Percentiles rank a stretch among this genome's conserved stretches.
Conservation (phyloP, 805 yeast species). For the Wickerhamomyces queroliae region DNA sequence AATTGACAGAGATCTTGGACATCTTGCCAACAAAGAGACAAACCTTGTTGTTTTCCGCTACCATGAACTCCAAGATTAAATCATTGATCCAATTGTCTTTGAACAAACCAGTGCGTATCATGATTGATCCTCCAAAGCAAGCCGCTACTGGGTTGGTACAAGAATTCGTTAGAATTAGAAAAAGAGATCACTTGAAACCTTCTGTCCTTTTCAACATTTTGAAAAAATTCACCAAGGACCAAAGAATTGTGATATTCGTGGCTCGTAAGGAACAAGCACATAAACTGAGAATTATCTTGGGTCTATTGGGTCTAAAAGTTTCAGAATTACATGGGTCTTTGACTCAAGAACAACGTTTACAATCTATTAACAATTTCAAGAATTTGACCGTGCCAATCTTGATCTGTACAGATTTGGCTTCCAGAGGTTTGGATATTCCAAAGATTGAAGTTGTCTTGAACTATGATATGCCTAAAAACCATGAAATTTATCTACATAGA, state of each 20-base stretch:
- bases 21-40: conserved; percentile 89
- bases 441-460: conserved; percentile 93
- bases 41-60: conserved; percentile 91
- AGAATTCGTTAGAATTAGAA: conserved; percentile 92
- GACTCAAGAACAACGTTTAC: conserved; percentile 89
- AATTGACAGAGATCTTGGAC: conserved; percentile 82
- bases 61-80: conserved; percentile 93
- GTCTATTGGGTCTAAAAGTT: conserved; percentile 70
- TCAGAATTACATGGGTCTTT: conserved; percentile 80
- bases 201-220: conserved; percentile 73
- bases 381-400: conserved; percentile 78
- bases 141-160: conserved; percentile 88
- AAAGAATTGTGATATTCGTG: conserved; percentile 84
- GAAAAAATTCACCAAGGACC: conserved; percentile 55
- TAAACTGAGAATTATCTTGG: conserved; percentile 67
- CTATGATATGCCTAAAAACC: conserved; percentile 91
- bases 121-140: conserved; percentile 95
- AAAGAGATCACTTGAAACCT: conserved; percentile 78
- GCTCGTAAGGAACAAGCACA: conserved; percentile 91
- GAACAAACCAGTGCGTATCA: conserved; percentile 85
- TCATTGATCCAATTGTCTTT: conserved; percentile 83
- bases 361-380: conserved; percentile 77
- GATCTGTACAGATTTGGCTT: conserved; percentile 95
- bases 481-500: conserved; percentile 91
- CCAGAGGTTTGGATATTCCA: conserved; percentile 99